Conservation (phyloP, 73 alveolate species). For the Paramecium sonneborni region DNA sequence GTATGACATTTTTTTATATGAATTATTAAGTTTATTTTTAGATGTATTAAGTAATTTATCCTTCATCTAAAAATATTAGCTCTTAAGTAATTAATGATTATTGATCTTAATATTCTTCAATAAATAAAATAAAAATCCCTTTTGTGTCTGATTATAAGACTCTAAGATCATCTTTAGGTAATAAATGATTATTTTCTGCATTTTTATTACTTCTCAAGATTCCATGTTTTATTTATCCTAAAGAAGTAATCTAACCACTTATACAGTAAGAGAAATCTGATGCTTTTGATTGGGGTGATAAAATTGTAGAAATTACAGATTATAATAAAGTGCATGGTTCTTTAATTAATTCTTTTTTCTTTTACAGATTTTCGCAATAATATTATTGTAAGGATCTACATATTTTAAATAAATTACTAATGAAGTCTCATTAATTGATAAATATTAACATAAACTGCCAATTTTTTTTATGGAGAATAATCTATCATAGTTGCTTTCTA, state of each 20-base stretch:
- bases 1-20: not conserved
- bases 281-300: not conserved
- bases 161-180: not conserved
- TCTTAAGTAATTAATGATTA: not conserved
- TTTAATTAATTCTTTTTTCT: not conserved
- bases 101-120: constrained; percentile 22
- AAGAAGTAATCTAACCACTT: constrained; percentile 70
- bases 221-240: constrained; percentile 88
- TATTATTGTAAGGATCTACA: not conserved
- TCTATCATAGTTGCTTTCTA: constrained; percentile 44
- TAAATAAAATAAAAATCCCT: constrained; percentile 9
- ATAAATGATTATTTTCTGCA: not conserved
- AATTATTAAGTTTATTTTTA: not conserved
- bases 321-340: not conserved
- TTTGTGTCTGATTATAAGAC: not conserved
- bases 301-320: not conserved
- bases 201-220: constrained; percentile 77
- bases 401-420: not conserved
- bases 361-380: not conserved
- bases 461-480: not conserved
- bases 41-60: not conserved
- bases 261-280: constrained; percentile 69
- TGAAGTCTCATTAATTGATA: constrained; percentile 50
- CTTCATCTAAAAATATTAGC: not conserved
- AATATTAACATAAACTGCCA: not conserved